These are phyloP conservation scores for Picea abies DNA, from an alignment of 83 land plant species.

Conservation along the genomic window DNA sequence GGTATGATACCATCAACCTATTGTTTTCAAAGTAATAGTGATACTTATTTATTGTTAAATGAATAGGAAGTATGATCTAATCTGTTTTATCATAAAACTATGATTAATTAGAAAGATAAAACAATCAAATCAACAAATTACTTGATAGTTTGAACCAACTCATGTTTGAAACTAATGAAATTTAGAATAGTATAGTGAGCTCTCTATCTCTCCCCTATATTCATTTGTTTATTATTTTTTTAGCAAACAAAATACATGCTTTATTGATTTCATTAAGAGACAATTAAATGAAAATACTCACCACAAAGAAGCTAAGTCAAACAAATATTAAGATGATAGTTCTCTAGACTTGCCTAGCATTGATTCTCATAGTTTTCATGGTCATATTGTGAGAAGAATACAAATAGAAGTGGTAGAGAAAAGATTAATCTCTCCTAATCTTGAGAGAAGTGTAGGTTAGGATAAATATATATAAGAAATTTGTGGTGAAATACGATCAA, in stretches of 20 bases:
- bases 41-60: too few species aligned
- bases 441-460: too few species aligned
- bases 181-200: background rate
- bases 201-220: background rate
- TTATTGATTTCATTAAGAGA: background rate
- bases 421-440: too few species aligned
- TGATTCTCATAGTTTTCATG: conserved; percentile 68
- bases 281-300: background rate
- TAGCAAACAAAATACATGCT: background rate
- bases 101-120: too few species aligned
- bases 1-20: too few species aligned
- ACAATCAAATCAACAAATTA: too few species aligned
- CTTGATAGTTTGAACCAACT: too few species aligned
- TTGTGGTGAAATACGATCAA: too few species aligned
- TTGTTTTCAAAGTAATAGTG: too few species aligned
- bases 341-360: conserved; percentile 46
- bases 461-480: too few species aligned
- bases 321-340: conserved; percentile 9
- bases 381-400: conserved; percentile 93
- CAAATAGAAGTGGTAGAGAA: conserved; percentile 19
- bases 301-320: background rate
- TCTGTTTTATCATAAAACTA: too few species aligned
- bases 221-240: background rate
- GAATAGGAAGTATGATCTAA: too few species aligned
- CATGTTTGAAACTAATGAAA: background rate